phyloP scores from a whole-genome alignment of 257 asterid genomes.

The Solanum tarijense region DNA sequence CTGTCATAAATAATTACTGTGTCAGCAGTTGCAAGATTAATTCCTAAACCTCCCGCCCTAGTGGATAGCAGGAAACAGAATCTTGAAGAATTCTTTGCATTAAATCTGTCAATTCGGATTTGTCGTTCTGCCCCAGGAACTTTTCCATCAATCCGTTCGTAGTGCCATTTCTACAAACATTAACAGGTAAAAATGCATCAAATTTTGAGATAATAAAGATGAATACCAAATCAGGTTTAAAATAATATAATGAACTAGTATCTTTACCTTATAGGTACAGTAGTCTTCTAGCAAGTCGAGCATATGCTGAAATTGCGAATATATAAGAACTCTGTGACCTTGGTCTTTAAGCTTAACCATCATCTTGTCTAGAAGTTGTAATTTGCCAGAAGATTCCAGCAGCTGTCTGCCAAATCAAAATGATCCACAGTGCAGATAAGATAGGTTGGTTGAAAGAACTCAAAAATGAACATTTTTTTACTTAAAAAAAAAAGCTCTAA shows the following conservation, averaged over 20 bases:
- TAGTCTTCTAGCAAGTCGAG: slow-evolving; percentile 90
- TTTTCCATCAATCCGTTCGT: slow-evolving; percentile 94
- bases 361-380: slow-evolving; percentile 97
- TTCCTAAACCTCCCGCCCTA: slow-evolving; percentile 98
- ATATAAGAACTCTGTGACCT: slow-evolving; percentile 91
- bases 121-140: slow-evolving; percentile 98
- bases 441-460: not conserved
- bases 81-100: slow-evolving; percentile 91
- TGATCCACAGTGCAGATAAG: not conserved
- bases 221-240: not conserved
- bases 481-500: not conserved
- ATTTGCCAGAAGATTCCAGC: slow-evolving; percentile 85
- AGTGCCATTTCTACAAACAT: slow-evolving; percentile 63
- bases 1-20: slow-evolving; percentile 96
- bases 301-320: slow-evolving; percentile 98
- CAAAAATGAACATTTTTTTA: not conserved
- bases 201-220: not conserved
- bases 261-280: slow-evolving; percentile 68
- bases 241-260: not conserved
- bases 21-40: slow-evolving; percentile 99
- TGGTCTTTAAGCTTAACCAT: slow-evolving; percentile 93
- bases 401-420: slow-evolving; percentile 53
- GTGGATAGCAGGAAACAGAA: slow-evolving; percentile 97
- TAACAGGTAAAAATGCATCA: slow-evolving; percentile 5
- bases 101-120: slow-evolving; percentile 90